Conservation (phyloP, 768 basidiomycete genomes). For the Phaeotremella skinneri region DNA sequence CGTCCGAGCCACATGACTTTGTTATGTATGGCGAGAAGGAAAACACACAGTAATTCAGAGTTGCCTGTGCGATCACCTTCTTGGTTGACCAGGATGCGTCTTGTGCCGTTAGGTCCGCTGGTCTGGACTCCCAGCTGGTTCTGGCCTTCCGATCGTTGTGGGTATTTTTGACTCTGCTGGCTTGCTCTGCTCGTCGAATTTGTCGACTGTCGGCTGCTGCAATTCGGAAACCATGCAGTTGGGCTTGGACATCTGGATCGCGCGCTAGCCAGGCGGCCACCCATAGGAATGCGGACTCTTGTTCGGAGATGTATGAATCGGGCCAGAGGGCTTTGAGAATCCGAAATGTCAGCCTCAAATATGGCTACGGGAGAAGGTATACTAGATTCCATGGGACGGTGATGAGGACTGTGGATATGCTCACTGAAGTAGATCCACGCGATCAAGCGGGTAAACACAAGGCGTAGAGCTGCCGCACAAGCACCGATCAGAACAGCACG, state of each 20-base stretch:
- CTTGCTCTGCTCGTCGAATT: not conserved
- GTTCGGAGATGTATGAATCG: conserved; percentile 24
- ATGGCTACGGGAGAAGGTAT: not conserved
- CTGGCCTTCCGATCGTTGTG: not conserved
- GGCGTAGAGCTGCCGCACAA: conserved; percentile 4
- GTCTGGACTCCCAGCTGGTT: not conserved
- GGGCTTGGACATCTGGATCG: conserved; percentile 24
- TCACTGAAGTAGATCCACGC: conserved; percentile 11
- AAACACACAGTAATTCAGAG: conserved; percentile 30
- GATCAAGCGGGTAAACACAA: not conserved
- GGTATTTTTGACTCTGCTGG: not conserved
- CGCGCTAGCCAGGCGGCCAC: conserved; percentile 36
- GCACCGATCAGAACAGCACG: conserved; percentile 18
- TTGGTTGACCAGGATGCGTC: conserved; percentile 19
- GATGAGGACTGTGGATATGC: too few species aligned
- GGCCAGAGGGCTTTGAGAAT: conserved; percentile 26
- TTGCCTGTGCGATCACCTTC: conserved; percentile 30
- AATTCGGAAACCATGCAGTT: conserved; percentile 33
- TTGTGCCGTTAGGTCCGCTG: not conserved
- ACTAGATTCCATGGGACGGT: not conserved
- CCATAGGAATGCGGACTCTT: conserved; percentile 36
- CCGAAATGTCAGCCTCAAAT: not conserved
- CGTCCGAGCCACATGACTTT: not conserved
- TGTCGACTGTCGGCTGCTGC: conserved; percentile 21
- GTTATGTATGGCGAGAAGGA: not conserved